Evolutionary conservation across 192 early-diverging fungal genomes (phyloP).

Genomic region (Entophlyctis luteolus): DNA sequence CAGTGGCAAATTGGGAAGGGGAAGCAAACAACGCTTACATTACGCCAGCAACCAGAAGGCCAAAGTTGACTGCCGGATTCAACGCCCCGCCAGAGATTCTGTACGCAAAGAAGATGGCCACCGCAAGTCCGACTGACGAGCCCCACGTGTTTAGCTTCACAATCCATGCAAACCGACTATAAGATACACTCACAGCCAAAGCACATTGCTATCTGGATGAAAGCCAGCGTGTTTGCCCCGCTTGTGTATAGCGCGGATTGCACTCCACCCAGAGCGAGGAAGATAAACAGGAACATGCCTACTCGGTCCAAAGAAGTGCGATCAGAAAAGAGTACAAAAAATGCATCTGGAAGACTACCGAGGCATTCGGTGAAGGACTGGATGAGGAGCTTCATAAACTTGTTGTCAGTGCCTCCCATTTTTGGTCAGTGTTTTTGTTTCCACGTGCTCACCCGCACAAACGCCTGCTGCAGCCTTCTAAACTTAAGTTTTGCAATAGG

Average conservation of each 20-base stretch:
- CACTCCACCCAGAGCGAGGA: conserved; percentile 24
- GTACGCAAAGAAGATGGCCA: conserved; percentile 26
- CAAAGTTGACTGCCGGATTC: conserved; percentile 64
- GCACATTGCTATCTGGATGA: conserved; percentile 24
- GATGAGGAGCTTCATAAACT: neutral
- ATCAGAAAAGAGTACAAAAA: neutral
- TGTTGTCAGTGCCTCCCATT: neutral
- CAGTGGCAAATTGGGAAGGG: neutral
- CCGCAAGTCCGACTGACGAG: conserved; percentile 14
- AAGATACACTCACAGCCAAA: conserved; percentile 39
- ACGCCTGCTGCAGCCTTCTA: no score
- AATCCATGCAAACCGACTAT: neutral
- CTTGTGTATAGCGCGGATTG: conserved; percentile 12
- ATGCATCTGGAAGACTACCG: no score
- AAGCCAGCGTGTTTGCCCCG: neutral
- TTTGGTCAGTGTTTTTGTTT: no score
- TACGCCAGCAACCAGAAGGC: conserved; percentile 47
- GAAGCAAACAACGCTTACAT: conserved; percentile 10
- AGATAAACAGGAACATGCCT: conserved; percentile 31
- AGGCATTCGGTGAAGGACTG: conserved; percentile 4
- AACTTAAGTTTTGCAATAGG: no score
- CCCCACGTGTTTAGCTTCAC: neutral
- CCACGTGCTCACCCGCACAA: no score
- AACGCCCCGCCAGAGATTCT: conserved; percentile 59
- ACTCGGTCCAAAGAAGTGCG: neutral